phyloP scores from a whole-genome alignment of 257 asterid genomes.

The Nicotiana otophora region DNA sequence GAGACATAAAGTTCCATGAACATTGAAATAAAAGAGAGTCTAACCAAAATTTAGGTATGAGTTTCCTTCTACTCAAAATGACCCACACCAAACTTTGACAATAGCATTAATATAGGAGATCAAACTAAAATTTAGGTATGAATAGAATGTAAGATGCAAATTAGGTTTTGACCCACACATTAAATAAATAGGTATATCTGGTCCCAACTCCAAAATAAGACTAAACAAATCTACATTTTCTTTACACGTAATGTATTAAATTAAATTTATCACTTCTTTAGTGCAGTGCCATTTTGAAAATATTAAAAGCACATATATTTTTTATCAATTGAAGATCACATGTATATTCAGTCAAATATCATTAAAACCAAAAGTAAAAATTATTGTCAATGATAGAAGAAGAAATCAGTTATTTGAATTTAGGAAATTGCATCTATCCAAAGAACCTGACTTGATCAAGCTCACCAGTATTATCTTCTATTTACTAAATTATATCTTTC shows the following conservation, averaged over 20 bases:
- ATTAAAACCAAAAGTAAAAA: neutral
- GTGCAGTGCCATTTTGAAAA: no score
- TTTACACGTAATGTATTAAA: neutral
- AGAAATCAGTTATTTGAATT: neutral
- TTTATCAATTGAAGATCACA: neutral
- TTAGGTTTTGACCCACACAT: neutral
- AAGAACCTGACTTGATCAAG: neutral
- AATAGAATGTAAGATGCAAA: neutral
- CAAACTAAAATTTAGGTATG: neutral
- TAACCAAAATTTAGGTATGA: neutral
- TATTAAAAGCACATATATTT: neutral
- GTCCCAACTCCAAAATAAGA: neutral
- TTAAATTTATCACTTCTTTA: neutral
- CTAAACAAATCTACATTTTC: no score
- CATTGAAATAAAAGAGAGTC: neutral
- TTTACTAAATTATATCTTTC: neutral
- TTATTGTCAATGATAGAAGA: neutral
- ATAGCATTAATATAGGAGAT: neutral
- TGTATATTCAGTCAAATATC: neutral
- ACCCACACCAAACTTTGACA: constrained; percentile 2
- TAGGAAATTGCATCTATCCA: neutral
- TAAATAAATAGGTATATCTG: neutral
- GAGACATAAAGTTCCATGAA: neutral
- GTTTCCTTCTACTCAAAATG: neutral
- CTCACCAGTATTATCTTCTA: neutral